phyloP scores from a whole-genome alignment of 345 rosid species.

The Eucalyptus albens region DNA sequence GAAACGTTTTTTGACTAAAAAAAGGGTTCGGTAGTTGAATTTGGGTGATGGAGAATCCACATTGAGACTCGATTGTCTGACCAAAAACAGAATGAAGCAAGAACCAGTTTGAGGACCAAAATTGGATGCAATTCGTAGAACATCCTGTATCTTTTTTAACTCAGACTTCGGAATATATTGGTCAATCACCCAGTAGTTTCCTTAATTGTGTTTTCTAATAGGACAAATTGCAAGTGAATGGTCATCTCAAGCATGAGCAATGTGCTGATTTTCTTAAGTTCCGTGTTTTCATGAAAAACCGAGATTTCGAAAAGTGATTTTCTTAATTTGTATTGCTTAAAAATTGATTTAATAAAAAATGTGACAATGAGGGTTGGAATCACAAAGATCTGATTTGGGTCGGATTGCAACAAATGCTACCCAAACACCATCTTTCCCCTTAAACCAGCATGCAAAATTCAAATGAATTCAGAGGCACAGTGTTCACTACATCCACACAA shows the following conservation, averaged over 20 bases:
- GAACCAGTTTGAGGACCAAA: background rate
- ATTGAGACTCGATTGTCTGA: background rate
- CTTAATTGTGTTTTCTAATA: background rate
- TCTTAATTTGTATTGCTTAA: background rate
- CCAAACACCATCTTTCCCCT: background rate
- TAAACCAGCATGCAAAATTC: background rate
- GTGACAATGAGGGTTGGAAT: background rate
- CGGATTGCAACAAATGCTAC: background rate
- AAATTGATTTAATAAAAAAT: background rate
- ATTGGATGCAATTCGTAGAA: background rate
- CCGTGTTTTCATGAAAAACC: background rate
- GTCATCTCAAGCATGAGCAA: background rate
- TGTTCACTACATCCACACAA: fast-evolving
- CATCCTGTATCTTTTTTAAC: background rate
- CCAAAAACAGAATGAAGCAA: background rate
- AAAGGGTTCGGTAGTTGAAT: background rate
- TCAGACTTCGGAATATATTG: background rate
- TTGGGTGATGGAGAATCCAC: background rate
- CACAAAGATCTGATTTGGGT: background rate
- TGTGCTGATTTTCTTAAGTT: background rate
- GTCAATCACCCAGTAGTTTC: background rate
- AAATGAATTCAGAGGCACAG: background rate
- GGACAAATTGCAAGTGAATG: background rate
- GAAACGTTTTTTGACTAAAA: background rate
- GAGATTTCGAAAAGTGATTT: background rate